Evolutionary conservation across 805 yeast genomes (phyloP).

Genomic region (Myxozyma monticola): DNA sequence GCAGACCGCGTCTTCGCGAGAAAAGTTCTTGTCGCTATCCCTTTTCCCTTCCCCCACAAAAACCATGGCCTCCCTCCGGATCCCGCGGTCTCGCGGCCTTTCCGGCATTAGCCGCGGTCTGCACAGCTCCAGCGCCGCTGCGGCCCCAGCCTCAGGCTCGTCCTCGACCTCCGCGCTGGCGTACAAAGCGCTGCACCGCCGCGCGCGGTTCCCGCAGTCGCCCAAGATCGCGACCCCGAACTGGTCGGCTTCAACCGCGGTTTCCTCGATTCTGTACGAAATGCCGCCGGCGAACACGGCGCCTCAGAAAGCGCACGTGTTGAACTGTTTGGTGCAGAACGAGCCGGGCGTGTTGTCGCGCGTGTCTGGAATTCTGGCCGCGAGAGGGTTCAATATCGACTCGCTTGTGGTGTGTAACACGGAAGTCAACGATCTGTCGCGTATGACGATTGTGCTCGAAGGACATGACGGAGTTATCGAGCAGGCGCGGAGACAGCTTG

Average conservation of each 20-base stretch:
- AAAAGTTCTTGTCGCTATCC: too few relatives aligned
- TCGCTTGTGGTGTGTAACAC: conserved; percentile 96
- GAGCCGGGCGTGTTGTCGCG: conserved; percentile 97
- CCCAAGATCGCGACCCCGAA: conserved; percentile 91
- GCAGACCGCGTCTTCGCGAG: too few relatives aligned
- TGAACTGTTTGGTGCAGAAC: conserved; percentile 95
- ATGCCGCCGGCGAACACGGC: conserved; percentile 63
- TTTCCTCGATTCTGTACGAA: conserved; percentile 90
- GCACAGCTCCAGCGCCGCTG: too few relatives aligned
- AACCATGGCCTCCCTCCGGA: too few relatives aligned
- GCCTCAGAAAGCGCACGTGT: conserved; percentile 79
- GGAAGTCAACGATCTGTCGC: conserved; percentile 88
- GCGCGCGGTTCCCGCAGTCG: conserved; percentile 81
- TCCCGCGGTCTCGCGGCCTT: too few relatives aligned
- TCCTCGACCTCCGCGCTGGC: conserved; percentile 89
- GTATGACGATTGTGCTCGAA: conserved; percentile 93
- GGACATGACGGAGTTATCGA: conserved; percentile 97
- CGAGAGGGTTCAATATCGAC: conserved; percentile 97
- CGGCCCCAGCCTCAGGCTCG: too few relatives aligned
- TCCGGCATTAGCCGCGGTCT: too few relatives aligned
- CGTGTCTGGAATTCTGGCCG: conserved; percentile 93
- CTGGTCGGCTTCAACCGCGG: conserved; percentile 97
- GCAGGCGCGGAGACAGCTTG: conserved; percentile 97
- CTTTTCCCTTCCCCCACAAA: too few relatives aligned
- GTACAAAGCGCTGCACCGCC: conserved; percentile 86